Evolutionary conservation across 768 basidiomycete genomes (phyloP), one percentile per base, ranked within the genome.

Genomic region (Neoboletus subvelutipes): DNA sequence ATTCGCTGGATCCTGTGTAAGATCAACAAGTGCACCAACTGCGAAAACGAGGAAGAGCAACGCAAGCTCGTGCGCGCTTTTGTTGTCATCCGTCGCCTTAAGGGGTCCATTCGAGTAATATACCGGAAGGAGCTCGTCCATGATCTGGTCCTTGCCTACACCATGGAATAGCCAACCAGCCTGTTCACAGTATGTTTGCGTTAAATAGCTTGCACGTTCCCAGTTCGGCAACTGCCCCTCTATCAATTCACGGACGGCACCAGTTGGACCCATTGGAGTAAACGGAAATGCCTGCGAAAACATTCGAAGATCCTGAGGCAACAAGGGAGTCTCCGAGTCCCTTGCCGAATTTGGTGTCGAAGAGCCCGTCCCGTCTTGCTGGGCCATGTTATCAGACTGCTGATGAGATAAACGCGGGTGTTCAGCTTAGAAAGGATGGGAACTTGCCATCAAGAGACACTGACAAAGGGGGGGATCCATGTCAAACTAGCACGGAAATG

Each of bases 211-310:
- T 0, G 85, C n/a, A 8, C 78, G 78, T 5, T 78, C 76, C 67
- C 76, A 81, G 0, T 77, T 56, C 0, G 87, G 87, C 8, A 88
- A 77, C 60, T 85, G 79, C 4, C 72, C 67, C 52, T 79, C 77
- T 43, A 88, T 77, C 42, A 84, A 65, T 40, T 76, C 75, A 52
- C 80, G 79, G 33, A 83, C 76, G 29, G 76, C 76, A 9, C 69
- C 61, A 2, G 79, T 65, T 5, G 78, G 69, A 20, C 83, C 84
- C 61, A 82, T 69, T 20, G 86, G 85, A 0, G 83, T 84, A 66
- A 88, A 83, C 0, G 85, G 86, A 66, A 88, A 88, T 22, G 80
- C 73, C 40, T 76, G 78, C 5, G 85, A 83, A 68, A 87, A 86
- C 59, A 78, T 76, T 17, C 76, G 65, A 43, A 73, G 56, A 34